A percentile compares a stretch with the other conserved stretches of the same genome.
Evolutionary conservation across 345 rosid species (phyloP).

Genomic region (Geranium rotundifolium): DNA sequence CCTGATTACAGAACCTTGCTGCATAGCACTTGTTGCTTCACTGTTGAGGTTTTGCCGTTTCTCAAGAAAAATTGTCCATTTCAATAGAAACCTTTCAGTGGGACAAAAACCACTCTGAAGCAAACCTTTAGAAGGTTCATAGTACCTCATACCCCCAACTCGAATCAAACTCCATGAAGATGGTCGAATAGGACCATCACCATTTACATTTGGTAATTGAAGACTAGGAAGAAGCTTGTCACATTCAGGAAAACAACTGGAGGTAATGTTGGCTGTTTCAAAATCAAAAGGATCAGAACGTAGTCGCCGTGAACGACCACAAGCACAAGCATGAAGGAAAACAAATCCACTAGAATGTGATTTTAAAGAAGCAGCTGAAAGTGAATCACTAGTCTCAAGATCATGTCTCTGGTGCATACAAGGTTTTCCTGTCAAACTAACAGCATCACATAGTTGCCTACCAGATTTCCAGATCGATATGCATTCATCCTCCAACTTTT

Average conservation of each 20-base stretch:
- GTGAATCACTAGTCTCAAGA: constrained; percentile 17
- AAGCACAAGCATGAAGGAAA: constrained; percentile 82
- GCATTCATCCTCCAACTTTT: constrained; percentile 68
- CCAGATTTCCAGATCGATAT: constrained; percentile 64
- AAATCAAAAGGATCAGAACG: constrained; percentile 65
- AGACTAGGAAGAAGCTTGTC: constrained; percentile 53
- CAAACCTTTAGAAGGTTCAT: constrained; percentile 61
- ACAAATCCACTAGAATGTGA: constrained; percentile 68
- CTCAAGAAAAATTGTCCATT: constrained; percentile 46
- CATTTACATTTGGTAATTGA: constrained; percentile 34
- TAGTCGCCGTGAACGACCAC: constrained; percentile 62
- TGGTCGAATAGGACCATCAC: constrained; percentile 37
- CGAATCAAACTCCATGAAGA: constrained; percentile 74
- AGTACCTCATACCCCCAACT: constrained; percentile 57
- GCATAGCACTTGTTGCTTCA: constrained; percentile 12
- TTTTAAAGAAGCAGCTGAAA: constrained; percentile 19
- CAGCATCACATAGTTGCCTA: constrained; percentile 79
- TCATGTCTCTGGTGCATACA: constrained; percentile 65
- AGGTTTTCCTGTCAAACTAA: constrained; percentile 83
- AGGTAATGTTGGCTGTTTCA: constrained; percentile 48
- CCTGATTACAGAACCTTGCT: constrained; percentile 20
- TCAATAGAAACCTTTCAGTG: constrained; percentile 47
- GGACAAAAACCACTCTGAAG: constrained; percentile 71
- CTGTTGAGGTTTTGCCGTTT: constrained; percentile 27
- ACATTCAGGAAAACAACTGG: constrained; percentile 53